Percentiles rank a stretch among this genome's conserved stretches.
These are phyloP conservation scores for Boletus rubescentipes DNA, from an alignment of 768 basidiomycete species.

Conservation along the genomic window DNA sequence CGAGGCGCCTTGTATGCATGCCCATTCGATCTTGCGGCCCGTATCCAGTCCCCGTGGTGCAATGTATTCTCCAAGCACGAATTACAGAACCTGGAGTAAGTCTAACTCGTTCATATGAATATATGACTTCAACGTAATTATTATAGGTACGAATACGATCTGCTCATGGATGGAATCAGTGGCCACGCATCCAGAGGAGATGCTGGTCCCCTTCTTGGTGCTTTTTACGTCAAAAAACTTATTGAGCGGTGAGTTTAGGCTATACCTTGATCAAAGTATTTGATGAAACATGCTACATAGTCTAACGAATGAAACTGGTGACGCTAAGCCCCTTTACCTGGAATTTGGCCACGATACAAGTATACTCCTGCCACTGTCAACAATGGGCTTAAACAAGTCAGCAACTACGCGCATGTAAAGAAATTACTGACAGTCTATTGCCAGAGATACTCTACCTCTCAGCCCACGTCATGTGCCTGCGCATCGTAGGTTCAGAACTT, in stretches of 20 bases:
- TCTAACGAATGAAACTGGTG: slow-evolving; percentile 35
- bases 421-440: neutral
- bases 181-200: slow-evolving; percentile 33
- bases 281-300: slow-evolving; percentile 12
- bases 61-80: slow-evolving; percentile 35
- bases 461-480: slow-evolving; percentile 24
- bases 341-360: slow-evolving; percentile 46
- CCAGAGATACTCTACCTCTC: slow-evolving; percentile 35
- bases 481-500: slow-evolving; percentile 38
- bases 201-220: slow-evolving; percentile 38
- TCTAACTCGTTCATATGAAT: neutral
- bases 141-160: slow-evolving; percentile 39
- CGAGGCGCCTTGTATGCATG: slow-evolving; percentile 44
- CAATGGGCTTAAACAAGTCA: slow-evolving; percentile 38
- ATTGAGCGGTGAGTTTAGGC: slow-evolving; percentile 34
- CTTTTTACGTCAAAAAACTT: slow-evolving; percentile 40
- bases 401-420: neutral
- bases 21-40: slow-evolving; percentile 41
- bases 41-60: slow-evolving; percentile 41
- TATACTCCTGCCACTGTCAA: slow-evolving; percentile 39
- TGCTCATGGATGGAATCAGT: slow-evolving; percentile 38
- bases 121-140: neutral
- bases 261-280: neutral
- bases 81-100: slow-evolving; percentile 38
- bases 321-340: slow-evolving; percentile 35